These are phyloP conservation scores for Cyathus striatus DNA, from an alignment of 768 basidiomycete species.

Conservation along the genomic window DNA sequence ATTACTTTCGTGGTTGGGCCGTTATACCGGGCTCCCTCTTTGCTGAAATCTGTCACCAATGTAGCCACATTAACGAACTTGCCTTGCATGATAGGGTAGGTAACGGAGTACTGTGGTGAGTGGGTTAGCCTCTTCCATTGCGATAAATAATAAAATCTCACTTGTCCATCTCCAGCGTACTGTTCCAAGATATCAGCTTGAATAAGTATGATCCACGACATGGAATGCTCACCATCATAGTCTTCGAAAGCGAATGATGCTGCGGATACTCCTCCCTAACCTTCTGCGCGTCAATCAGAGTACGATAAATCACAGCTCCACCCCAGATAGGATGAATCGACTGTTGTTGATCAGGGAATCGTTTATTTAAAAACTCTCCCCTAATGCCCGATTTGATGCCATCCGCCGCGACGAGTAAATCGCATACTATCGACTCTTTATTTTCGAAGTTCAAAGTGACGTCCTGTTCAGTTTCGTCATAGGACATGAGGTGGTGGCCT, in stretches of 20 bases:
- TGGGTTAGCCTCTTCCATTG: background rate
- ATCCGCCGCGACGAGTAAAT: background rate
- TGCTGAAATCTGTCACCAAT: background rate
- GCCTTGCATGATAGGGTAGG: background rate
- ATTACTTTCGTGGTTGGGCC: background rate
- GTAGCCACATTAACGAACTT: background rate
- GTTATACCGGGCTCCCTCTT: background rate
- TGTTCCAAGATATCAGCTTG: background rate
- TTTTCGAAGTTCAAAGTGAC: background rate
- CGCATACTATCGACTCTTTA: background rate
- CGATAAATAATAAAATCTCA: background rate
- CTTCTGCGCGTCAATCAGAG: background rate
- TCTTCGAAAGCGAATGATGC: background rate
- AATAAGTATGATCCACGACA: background rate
- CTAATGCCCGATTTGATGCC: background rate
- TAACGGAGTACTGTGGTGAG: background rate
- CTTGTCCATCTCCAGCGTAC: background rate
- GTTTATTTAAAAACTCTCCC: background rate
- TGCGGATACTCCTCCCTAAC: background rate
- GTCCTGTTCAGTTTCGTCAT: background rate
- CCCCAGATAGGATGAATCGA: slow-evolving; percentile 2
- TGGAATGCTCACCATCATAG: background rate
- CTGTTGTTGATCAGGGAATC: background rate
- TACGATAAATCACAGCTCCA: background rate
- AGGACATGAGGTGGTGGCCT: background rate